Evolutionary conservation across 2,329 filamentous ascomycete species (phyloP), one percentile per base, ranked within the genome.

Genomic region (Alternaria atra): DNA sequence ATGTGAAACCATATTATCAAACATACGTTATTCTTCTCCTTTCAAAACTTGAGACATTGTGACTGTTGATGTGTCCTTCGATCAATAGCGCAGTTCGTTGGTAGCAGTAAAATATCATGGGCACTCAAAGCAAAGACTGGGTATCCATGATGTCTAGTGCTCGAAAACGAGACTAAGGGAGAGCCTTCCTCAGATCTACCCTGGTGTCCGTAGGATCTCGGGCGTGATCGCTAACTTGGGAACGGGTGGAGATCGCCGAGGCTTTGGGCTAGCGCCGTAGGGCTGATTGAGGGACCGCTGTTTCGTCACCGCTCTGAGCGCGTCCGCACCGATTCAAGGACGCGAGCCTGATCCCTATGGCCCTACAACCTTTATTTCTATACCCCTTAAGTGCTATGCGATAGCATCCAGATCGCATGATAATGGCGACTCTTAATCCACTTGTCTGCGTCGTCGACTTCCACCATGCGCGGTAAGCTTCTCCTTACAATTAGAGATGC

Each of bases 371-470:
- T 50, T 32, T 32, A 10, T 40, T 25, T 52, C 34, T 44, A 27
- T 30, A 9, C 29, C 32, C 25, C 32, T 25, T 43, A 25, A 52
- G 32, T 37, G 29, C 54, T 44, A 55, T 58, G 54, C 53, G 53
- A 55, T 42, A 58, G 50, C 35, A 23, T 20, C 25, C 17, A 25
- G 20, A 61, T 58, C 71, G 64, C 66, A 67, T 51, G 56, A 63
- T 69, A 39, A 84, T 84, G 71, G 72, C 75, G 54, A 82, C 83
- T 37, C 69, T 70, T 20, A 61, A 64, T 40, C 70, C 70, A 43
- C 67, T 85, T 46, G 79, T 85, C 63, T 83, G 81, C 73, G 79
- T 85, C 47, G 84, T 85, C 63, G 83, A 84, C 69, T 85, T 85
- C 66, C 83, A 85, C 72, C 84, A 85, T 72, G 82, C 82, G 51